Evolutionary conservation across 2,329 filamentous ascomycete genomes (phyloP).

Genomic region (Aspergillus brasiliensis): DNA sequence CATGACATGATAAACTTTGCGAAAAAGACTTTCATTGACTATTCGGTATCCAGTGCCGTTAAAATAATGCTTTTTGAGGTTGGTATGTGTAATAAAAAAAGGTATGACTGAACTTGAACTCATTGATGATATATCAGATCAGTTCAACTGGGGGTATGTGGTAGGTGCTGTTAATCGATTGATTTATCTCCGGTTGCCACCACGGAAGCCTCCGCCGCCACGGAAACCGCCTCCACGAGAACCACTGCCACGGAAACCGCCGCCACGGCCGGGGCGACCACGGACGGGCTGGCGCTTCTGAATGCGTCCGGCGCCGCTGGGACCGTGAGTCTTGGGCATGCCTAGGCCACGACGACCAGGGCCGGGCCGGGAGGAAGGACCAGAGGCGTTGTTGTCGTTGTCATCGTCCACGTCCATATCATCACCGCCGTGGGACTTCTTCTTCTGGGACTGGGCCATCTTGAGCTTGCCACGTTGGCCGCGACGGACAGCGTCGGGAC

Average conservation of each 20-base stretch:
- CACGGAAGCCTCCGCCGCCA: conserved; percentile 4
- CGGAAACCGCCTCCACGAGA: conserved; percentile 8
- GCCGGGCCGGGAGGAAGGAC: conserved; percentile 8
- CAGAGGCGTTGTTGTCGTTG: conserved; percentile 24
- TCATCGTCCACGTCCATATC: conserved; percentile 47
- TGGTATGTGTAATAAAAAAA: not conserved
- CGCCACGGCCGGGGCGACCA: conserved; percentile 13
- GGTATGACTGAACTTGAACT: not conserved
- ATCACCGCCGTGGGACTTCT: conserved; percentile 40
- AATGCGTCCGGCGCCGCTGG: conserved; percentile 24
- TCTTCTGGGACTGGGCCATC: conserved; percentile 53
- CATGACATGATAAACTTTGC: not conserved
- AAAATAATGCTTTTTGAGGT: not conserved
- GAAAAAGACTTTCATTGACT: not conserved
- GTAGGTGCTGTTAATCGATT: not conserved
- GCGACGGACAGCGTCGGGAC: conserved; percentile 59
- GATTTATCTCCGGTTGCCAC: not conserved
- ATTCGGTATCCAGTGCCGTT: not conserved
- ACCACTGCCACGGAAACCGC: conserved; percentile 19
- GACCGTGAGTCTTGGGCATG: conserved; percentile 30
- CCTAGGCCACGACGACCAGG: conserved; percentile 29
- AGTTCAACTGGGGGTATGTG: not conserved
- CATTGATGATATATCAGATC: not conserved
- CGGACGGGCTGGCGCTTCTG: conserved; percentile 25
- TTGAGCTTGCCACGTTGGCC: conserved; percentile 64